phyloP scores from a whole-genome alignment of 192 early-diverging fungal species.

The Entomortierella chlamydospora region DNA sequence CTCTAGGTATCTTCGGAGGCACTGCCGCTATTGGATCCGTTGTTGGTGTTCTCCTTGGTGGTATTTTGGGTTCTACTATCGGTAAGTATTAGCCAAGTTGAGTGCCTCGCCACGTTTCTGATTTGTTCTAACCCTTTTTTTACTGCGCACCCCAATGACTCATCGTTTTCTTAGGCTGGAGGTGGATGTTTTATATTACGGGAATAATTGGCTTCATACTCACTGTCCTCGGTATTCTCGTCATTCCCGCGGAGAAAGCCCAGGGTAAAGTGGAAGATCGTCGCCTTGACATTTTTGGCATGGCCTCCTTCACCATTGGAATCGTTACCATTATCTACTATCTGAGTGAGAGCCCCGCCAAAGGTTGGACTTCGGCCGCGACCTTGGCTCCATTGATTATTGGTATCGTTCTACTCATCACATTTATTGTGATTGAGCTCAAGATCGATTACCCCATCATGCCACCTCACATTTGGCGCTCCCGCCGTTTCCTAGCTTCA shows the following conservation, averaged over 20 bases:
- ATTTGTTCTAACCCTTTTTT: too few species aligned
- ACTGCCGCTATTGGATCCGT: not conserved
- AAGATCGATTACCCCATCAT: conserved; percentile 40
- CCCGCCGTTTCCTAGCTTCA: conserved; percentile 27
- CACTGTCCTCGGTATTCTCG: conserved; percentile 21
- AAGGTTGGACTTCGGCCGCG: conserved; percentile 21
- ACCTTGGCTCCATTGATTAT: conserved; percentile 26
- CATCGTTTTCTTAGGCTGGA: conserved; percentile 20
- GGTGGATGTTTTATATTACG: conserved; percentile 56
- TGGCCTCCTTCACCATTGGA: conserved; percentile 27
- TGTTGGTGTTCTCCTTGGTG: not conserved
- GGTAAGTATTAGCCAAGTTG: too few species aligned
- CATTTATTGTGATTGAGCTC: conserved; percentile 23
- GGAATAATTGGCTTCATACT: conserved; percentile 33
- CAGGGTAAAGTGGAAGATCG: conserved; percentile 18
- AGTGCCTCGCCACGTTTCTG: not conserved
- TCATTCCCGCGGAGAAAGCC: conserved; percentile 27
- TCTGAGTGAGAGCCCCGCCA: conserved; percentile 37
- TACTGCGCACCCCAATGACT: not conserved
- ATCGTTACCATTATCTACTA: conserved; percentile 43
- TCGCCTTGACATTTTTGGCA: conserved; percentile 44
- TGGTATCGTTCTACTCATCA: conserved; percentile 14
- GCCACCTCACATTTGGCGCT: conserved; percentile 45
- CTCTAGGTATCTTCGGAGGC: too few species aligned
- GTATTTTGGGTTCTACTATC: not conserved